These are phyloP conservation scores for Cytospora paraplurivora DNA, from an alignment of 2,329 filamentous ascomycete species.

Conservation along the genomic window DNA sequence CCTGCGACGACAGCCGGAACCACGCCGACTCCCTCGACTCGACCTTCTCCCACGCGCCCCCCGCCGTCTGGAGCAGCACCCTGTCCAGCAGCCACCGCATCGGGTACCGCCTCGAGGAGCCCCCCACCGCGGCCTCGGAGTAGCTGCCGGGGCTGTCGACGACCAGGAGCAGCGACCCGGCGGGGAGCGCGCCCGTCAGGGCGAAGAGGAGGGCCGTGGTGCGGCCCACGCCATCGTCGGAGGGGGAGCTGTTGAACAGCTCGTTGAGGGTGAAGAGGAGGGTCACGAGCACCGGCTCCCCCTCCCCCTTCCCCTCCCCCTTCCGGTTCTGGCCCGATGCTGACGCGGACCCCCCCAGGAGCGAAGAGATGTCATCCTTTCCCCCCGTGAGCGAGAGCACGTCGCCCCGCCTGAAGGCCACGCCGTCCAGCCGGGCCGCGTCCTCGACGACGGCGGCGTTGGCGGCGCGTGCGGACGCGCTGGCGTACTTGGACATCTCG, in stretches of 20 bases:
- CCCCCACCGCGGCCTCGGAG: conserved; percentile 74
- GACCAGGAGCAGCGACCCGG: conserved; percentile 73
- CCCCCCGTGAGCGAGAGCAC: conserved; percentile 45
- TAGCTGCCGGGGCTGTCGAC: conserved; percentile 95
- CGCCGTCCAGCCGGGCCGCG: conserved; percentile 41
- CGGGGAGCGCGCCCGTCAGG: conserved; percentile 60
- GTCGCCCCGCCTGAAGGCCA: conserved; percentile 51
- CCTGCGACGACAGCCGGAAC: conserved; percentile 70
- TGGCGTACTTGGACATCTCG: conserved; percentile 38
- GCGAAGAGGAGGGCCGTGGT: conserved; percentile 76
- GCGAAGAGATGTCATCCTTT: conserved; percentile 37
- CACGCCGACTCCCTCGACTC: conserved; percentile 77
- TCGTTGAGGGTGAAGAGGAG: conserved; percentile 96
- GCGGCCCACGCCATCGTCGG: conserved; percentile 67
- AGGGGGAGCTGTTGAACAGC: conserved; percentile 62
- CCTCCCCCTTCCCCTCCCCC: too few species aligned
- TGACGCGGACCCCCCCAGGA: conserved; percentile 33
- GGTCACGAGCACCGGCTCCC: conserved; percentile 61
- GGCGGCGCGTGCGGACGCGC: conserved; percentile 42
- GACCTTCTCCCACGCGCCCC: conserved; percentile 71
- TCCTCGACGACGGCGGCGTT: conserved; percentile 47
- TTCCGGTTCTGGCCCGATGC: too few species aligned
- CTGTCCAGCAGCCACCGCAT: conserved; percentile 94
- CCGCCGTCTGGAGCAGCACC: conserved; percentile 59
- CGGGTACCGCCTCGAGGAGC: conserved; percentile 69